These are phyloP conservation scores for Ramicandelaber brevisporus DNA, from an alignment of 192 early-diverging fungal genomes.

Conservation along the genomic window DNA sequence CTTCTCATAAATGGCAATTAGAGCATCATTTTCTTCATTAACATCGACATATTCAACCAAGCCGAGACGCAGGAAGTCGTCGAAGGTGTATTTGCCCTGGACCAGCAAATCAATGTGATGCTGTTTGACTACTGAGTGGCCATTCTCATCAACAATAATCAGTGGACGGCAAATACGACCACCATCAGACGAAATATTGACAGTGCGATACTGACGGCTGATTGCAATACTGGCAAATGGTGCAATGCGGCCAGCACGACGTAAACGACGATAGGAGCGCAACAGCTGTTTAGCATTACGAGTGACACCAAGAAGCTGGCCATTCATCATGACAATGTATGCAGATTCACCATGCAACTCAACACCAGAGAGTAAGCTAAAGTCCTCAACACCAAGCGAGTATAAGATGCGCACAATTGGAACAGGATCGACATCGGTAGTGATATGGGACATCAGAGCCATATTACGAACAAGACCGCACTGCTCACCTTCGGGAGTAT, in stretches of 20 bases:
- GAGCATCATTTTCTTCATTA: slow-evolving; percentile 92
- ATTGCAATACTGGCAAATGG: slow-evolving; percentile 79
- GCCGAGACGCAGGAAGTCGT: slow-evolving; percentile 74
- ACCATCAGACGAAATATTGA: slow-evolving; percentile 81
- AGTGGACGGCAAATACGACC: slow-evolving; percentile 90
- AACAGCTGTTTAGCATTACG: slow-evolving; percentile 68
- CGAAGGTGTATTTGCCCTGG: slow-evolving; percentile 37
- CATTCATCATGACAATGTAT: slow-evolving; percentile 83
- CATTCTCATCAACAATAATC: slow-evolving; percentile 71
- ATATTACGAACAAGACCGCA: slow-evolving; percentile 94
- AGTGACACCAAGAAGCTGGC: slow-evolving; percentile 73
- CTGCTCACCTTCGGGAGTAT: slow-evolving; percentile 96
- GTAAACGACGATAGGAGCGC: slow-evolving; percentile 52
- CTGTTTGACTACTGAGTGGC: slow-evolving; percentile 30
- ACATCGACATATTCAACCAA: slow-evolving; percentile 91
- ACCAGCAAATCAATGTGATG: slow-evolving; percentile 34
- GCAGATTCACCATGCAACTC: slow-evolving; percentile 60
- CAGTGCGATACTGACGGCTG: slow-evolving; percentile 51
- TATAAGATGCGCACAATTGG: slow-evolving; percentile 52
- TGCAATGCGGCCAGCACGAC: slow-evolving; percentile 66
- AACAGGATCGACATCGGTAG: slow-evolving; percentile 71
- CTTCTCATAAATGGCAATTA: slow-evolving; percentile 70
- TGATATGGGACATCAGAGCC: slow-evolving; percentile 97
- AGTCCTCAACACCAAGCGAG: slow-evolving; percentile 79
- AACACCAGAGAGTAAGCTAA: slow-evolving; percentile 59